Evolutionary conservation across 2,329 filamentous ascomycete genomes (phyloP).

Genomic region (Paramyrothecium roridum): DNA sequence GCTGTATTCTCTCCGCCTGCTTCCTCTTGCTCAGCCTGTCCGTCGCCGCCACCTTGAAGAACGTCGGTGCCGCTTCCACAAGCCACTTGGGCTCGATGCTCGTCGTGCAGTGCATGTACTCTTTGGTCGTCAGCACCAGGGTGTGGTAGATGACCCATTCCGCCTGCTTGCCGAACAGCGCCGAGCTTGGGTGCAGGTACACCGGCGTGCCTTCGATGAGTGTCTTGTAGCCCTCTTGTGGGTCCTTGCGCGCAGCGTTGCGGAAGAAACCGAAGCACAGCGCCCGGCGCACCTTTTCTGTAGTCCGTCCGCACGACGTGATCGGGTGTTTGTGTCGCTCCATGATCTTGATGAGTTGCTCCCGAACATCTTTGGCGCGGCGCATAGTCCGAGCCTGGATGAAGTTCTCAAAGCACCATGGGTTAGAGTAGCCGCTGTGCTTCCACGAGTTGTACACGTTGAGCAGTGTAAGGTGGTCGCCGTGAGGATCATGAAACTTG

Average conservation of each 20-base stretch:
- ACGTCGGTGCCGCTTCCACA: constrained; percentile 94
- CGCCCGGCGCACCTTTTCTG: constrained; percentile 81
- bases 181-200: constrained; percentile 87
- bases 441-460: constrained; percentile 99
- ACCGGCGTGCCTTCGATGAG: constrained; percentile 93
- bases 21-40: constrained; percentile 87
- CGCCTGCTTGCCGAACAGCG: constrained; percentile 90
- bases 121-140: constrained; percentile 88
- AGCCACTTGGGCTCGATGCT: constrained; percentile 92
- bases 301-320: constrained; percentile 82
- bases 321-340: constrained; percentile 82
- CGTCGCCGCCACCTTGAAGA: constrained; percentile 94
- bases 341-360: constrained; percentile 93
- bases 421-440: constrained; percentile 71
- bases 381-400: constrained; percentile 89
- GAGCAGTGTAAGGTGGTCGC: constrained; percentile 89
- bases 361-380: constrained; percentile 85
- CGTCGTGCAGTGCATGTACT: constrained; percentile 96
- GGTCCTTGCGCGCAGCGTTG: constrained; percentile 91
- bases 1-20: constrained; percentile 91
- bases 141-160: constrained; percentile 96
- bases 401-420: constrained; percentile 98
- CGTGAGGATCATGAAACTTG: constrained; percentile 93
- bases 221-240: constrained; percentile 96
- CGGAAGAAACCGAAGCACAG: constrained; percentile 95